Evolutionary conservation across 1,284 basidiomycete genomes (phyloP).

Genomic region (Ustilago xerochloae): DNA sequence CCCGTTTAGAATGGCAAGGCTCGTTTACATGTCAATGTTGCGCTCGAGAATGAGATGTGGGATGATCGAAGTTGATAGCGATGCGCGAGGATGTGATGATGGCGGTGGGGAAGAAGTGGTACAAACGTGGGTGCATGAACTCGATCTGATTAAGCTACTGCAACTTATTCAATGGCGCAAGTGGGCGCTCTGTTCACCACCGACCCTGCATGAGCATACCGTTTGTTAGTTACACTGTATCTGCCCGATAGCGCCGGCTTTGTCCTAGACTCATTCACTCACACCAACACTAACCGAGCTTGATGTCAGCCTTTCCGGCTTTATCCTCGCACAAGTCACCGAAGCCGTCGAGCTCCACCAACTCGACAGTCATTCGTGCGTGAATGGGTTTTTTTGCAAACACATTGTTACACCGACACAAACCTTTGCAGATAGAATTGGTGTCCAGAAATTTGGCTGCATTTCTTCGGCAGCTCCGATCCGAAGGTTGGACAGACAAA

Average conservation of each 20-base stretch:
- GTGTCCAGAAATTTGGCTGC: no score
- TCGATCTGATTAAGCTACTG: no score
- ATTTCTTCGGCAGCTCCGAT: background rate
- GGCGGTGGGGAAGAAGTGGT: background rate
- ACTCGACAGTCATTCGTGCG: background rate
- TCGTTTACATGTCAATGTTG: conserved; percentile 8
- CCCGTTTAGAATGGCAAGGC: background rate
- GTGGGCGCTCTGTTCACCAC: background rate
- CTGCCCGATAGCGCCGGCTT: conserved; percentile 12
- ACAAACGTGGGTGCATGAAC: no score
- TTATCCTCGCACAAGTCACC: background rate
- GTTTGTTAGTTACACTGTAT: no score
- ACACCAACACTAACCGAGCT: no score
- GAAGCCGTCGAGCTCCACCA: conserved; percentile 2
- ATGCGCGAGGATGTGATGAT: no score
- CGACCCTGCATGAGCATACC: conserved; percentile 7
- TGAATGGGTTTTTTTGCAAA: background rate
- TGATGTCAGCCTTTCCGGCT: background rate
- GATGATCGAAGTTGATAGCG: background rate
- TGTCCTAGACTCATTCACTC: no score
- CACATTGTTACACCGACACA: no score
- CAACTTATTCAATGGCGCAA: no score
- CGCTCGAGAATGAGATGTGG: background rate
- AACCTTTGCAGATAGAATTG: no score
- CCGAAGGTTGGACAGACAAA: background rate